Evolutionary conservation across 257 asterid species (phyloP).

Genomic region (Solanum commersonii): DNA sequence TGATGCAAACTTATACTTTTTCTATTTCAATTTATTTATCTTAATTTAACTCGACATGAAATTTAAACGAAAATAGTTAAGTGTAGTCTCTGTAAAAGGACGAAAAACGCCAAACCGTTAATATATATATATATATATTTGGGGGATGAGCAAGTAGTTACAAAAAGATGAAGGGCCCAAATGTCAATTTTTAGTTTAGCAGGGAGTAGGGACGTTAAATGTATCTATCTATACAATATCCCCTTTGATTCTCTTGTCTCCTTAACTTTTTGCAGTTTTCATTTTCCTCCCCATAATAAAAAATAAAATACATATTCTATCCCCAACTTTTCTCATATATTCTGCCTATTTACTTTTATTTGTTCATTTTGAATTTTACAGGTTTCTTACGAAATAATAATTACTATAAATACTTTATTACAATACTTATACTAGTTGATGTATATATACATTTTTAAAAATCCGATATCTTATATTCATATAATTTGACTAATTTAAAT

Average conservation of each 20-base stretch:
- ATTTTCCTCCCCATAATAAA: neutral
- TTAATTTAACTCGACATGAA: neutral
- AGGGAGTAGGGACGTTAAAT: slow-evolving; percentile 11
- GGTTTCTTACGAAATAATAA: accelerated
- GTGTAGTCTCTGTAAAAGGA: slow-evolving; percentile 6
- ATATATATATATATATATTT: too few relatives aligned
- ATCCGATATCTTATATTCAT: too few relatives aligned
- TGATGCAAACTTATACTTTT: neutral
- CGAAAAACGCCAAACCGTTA: slow-evolving; percentile 7
- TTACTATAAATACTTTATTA: too few relatives aligned
- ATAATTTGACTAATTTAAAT: too few relatives aligned
- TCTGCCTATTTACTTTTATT: neutral
- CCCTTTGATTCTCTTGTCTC: slow-evolving; percentile 49
- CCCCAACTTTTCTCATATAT: neutral
- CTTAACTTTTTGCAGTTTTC: neutral
- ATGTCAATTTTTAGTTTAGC: slow-evolving; percentile 18
- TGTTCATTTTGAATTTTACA: neutral
- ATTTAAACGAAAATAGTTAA: neutral
- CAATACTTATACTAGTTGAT: too few relatives aligned
- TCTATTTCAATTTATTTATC: neutral
- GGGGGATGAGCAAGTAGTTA: neutral
- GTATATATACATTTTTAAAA: too few relatives aligned
- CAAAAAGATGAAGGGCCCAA: slow-evolving; percentile 9
- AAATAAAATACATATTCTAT: neutral
- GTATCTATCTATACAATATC: neutral